Conservation (phyloP, 2,329 filamentous ascomycete species). For the Diaporthe longicolla region DNA sequence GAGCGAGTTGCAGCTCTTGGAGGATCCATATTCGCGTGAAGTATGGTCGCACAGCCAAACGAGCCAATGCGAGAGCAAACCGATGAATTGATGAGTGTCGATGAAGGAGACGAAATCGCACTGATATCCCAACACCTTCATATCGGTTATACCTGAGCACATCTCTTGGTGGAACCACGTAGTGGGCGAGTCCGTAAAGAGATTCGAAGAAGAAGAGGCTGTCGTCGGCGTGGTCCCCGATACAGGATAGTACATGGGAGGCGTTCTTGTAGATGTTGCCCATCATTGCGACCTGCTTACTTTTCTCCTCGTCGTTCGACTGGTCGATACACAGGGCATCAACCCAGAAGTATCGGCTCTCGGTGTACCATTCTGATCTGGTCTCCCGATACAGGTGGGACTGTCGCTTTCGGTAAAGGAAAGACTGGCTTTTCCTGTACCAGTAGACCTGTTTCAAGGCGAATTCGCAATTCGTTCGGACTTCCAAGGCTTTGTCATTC, state of each 20-base stretch:
- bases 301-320: conserved; percentile 13
- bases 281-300: conserved; percentile 35
- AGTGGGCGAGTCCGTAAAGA: neutral
- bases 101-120: neutral
- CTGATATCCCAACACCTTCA: neutral
- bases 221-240: conserved; percentile 16
- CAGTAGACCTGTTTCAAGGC: conserved; percentile 19
- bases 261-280: conserved; percentile 31
- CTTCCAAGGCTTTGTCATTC: conserved; percentile 8
- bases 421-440: neutral
- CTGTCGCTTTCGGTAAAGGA: neutral
- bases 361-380: neutral
- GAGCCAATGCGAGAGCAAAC: conserved; percentile 6
- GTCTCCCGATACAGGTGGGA: neutral
- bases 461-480: conserved; percentile 22
- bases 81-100: neutral
- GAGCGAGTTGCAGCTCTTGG: neutral
- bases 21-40: conserved; percentile 1
- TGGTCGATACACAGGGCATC: conserved; percentile 36
- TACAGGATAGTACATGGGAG: conserved; percentile 1
- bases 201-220: neutral
- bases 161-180: neutral
- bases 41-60: neutral
- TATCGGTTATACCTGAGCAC: neutral
- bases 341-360: conserved; percentile 14